phyloP scores from a whole-genome alignment of 805 yeast species.

The Starmerella floris region DNA sequence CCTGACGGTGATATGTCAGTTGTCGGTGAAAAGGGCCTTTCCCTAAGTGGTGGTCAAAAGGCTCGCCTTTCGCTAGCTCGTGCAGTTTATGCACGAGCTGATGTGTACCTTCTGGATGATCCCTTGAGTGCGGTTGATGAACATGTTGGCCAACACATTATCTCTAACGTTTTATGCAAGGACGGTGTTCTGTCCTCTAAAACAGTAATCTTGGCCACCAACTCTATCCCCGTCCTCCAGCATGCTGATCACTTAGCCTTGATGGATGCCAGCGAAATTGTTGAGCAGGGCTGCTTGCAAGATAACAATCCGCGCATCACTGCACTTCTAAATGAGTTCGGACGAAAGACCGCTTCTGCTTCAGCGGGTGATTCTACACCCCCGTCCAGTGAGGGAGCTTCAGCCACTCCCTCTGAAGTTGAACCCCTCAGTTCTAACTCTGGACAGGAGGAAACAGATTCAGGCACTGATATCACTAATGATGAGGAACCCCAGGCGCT shows the following conservation, averaged over 20 bases:
- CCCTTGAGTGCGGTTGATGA: constrained; percentile 79
- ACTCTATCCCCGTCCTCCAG: constrained; percentile 67
- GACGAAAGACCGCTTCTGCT: constrained; percentile 5
- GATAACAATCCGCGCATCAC: constrained; percentile 15
- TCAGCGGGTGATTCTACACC: not conserved
- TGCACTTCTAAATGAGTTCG: constrained; percentile 17
- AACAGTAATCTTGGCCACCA: constrained; percentile 72
- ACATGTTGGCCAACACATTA: constrained; percentile 68
- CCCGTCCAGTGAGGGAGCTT: not conserved
- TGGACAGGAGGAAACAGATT: not conserved
- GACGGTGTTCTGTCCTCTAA: constrained; percentile 62
- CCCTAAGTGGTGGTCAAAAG: constrained; percentile 82
- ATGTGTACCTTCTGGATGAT: constrained; percentile 61
- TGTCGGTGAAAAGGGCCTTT: constrained; percentile 76
- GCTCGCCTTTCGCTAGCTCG: constrained; percentile 70
- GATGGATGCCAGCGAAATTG: constrained; percentile 39
- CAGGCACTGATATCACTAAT: not conserved
- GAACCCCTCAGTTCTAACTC: not conserved
- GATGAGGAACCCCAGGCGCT: constrained; percentile 24
- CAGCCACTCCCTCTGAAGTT: not conserved
- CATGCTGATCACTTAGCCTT: constrained; percentile 59
- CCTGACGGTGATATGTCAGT: constrained; percentile 69
- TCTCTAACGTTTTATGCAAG: constrained; percentile 66
- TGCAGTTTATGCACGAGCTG: constrained; percentile 58
- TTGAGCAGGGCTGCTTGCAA: constrained; percentile 26